Percentiles rank a stretch among this genome's conserved stretches.
Conservation (phyloP, 1,139 yeast species). For the Blastobotrys indianensis region DNA sequence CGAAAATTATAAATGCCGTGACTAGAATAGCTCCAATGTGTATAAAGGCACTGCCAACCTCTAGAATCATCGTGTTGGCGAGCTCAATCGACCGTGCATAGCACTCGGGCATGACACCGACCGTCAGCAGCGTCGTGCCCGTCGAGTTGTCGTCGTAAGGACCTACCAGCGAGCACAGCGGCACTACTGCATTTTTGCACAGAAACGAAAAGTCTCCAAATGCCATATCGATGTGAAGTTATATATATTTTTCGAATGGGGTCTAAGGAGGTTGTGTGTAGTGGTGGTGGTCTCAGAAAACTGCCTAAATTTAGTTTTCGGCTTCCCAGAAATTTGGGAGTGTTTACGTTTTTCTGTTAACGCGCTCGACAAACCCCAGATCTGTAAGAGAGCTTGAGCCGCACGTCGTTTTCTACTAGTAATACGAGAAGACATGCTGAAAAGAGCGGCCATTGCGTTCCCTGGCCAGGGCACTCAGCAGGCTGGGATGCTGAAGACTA, state of each 20-base stretch:
- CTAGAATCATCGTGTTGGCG: constrained; percentile 87
- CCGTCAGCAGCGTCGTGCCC: constrained; percentile 32
- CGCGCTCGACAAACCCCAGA: no score
- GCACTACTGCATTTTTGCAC: constrained; percentile 66
- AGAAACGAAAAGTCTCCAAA: constrained; percentile 68
- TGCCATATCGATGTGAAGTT: constrained; percentile 28
- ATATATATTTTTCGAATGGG: no score
- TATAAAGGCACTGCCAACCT: constrained; percentile 82
- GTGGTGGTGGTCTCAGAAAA: neutral
- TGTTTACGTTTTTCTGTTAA: no score
- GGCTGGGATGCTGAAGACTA: constrained; percentile 32
- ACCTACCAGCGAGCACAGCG: constrained; percentile 66
- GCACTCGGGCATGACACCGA: constrained; percentile 70
- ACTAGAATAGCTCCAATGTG: constrained; percentile 69
- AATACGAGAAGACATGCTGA: no score
- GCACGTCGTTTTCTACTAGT: no score
- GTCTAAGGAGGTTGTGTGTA: neutral
- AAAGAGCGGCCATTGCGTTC: constrained; percentile 14
- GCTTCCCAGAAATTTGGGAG: no score
- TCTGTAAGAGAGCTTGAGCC: no score
- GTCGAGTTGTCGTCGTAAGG: constrained; percentile 29
- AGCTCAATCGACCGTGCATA: constrained; percentile 80
- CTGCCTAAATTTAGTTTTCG: no score
- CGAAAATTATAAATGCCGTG: constrained; percentile 65
- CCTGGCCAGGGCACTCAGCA: constrained; percentile 41